These are phyloP conservation scores for Schizosaccharomyces lindneri DNA, from an alignment of 805 yeast species.

Conservation along the genomic window DNA sequence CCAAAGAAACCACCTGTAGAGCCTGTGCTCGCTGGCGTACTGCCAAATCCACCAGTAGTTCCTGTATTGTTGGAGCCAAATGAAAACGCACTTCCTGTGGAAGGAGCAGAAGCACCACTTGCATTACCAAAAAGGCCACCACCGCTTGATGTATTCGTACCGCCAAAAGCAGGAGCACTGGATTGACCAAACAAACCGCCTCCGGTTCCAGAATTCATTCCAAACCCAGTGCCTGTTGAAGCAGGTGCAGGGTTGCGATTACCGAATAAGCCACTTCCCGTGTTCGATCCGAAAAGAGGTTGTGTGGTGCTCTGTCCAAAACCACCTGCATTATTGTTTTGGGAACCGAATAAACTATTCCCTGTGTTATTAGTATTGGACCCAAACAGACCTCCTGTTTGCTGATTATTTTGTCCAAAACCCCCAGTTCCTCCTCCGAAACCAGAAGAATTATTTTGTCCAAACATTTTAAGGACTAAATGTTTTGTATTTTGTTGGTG, in stretches of 20 bases:
- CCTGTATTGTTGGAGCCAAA: conserved; percentile 7
- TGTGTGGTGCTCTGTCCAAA: not conserved
- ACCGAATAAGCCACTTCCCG: not conserved
- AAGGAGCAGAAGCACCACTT: conserved; percentile 4
- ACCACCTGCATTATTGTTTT: not conserved
- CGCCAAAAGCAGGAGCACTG: conserved; percentile 5
- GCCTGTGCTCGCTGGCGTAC: conserved; percentile 3
- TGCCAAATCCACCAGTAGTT: conserved; percentile 6
- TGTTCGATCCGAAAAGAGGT: not conserved
- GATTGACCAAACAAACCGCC: not conserved
- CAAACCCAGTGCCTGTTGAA: not conserved
- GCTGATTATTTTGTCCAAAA: not conserved
- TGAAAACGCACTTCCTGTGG: conserved; percentile 6
- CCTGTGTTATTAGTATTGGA: not conserved
- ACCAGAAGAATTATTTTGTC: not conserved
- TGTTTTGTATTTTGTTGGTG: not conserved
- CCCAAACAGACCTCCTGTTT: not conserved
- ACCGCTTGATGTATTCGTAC: conserved; percentile 4
- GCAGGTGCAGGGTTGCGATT: not conserved
- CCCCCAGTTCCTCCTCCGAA: conserved; percentile 1
- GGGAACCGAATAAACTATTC: not conserved
- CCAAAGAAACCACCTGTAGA: conserved; percentile 6
- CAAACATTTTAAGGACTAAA: not conserved
- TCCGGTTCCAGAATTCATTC: not conserved
- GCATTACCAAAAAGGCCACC: conserved; percentile 6